Base-by-base conservation (phyloP, 2,329 filamentous ascomycete species). In the Xylariaceae sp. region DNA sequence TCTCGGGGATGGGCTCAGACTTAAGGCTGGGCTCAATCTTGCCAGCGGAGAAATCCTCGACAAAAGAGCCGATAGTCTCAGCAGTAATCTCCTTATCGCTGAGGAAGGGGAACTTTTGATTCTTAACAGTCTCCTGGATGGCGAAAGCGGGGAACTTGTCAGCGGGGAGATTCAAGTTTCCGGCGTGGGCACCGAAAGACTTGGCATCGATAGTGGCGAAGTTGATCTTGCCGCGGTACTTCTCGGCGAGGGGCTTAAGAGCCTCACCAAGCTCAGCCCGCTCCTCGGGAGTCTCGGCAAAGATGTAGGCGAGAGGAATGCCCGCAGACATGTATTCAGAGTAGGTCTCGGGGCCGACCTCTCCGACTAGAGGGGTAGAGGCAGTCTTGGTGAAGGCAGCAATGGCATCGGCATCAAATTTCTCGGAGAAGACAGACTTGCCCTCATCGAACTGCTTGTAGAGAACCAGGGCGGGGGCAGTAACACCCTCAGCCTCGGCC, bases 391-490 rank as follows among this genome's bases (percentile, higher is more conserved):
- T 83, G 74, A 96, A 99, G 60, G 79, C 79, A 67, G 84, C 81
- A 65, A 99, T 90, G 45, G 83, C 82, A 54, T 91, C 89, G 53
- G 80, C 80, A 39, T 90, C 87, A 65, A 97, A 91, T 71, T 89
- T 85, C 61, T 90, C 87, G 17, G 81, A 76, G 76, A 88, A 96
- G 62, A 85, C 77, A 63, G 84, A 83, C 83, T 96, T 96, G 76
- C 91, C 90, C 77, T 97, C 92, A 67, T 99, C 94, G 66, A 97
- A 99, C 53, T 86, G 80, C 83, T 99, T 97, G 86, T 97, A 97
- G 52, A 99, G 83, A 58, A 96, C 89, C 58, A 99, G 76, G 49
- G 87, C 85, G 57, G 94, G 94, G 65, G 87, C 83, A 70, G 85
- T 87, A 69, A 95, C 89, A 61, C 88, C 91, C 77, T 95, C 94